These are phyloP conservation scores for Candida takata DNA, from an alignment of 805 yeast genomes.

Conservation along the genomic window DNA sequence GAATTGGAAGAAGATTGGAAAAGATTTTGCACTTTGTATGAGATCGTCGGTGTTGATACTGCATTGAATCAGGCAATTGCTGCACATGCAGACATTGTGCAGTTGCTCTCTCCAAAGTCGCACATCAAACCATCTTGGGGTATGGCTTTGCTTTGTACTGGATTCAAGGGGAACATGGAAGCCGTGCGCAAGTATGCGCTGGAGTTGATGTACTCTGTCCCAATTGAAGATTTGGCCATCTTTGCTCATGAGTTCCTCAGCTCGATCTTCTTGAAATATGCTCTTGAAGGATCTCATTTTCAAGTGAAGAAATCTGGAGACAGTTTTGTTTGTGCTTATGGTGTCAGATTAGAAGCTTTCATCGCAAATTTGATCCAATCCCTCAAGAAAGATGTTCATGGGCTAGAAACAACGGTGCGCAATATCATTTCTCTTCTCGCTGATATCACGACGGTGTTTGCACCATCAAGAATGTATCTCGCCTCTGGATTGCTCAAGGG, in stretches of 20 bases:
- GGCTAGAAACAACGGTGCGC: constrained; percentile 24
- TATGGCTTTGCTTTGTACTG: constrained; percentile 64
- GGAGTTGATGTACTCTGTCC: constrained; percentile 47
- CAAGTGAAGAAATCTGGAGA: constrained; percentile 30
- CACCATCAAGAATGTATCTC: constrained; percentile 61
- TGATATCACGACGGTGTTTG: constrained; percentile 47
- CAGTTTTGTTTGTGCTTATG: constrained; percentile 46
- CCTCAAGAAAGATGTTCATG: constrained; percentile 25
- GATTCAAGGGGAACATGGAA: constrained; percentile 70
- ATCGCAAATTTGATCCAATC: constrained; percentile 30
- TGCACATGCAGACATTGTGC: constrained; percentile 55
- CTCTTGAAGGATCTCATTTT: constrained; percentile 59
- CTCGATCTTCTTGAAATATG: constrained; percentile 44
- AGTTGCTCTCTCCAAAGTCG: constrained; percentile 42
- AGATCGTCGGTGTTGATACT: constrained; percentile 77
- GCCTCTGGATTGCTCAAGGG: constrained; percentile 53
- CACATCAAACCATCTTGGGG: constrained; percentile 66
- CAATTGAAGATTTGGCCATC: constrained; percentile 36
- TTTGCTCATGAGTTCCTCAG: constrained; percentile 40
- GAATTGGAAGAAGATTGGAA: constrained; percentile 53
- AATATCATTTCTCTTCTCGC: constrained; percentile 39
- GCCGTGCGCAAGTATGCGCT: constrained; percentile 62
- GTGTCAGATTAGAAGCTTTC: constrained; percentile 42
- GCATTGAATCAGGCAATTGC: constrained; percentile 83
- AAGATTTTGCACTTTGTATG: constrained; percentile 65